Evolutionary conservation across 164 flowering plant species (phyloP), one percentile per base, ranked within the genome.

Genomic region (Chloranthus sessilifolius): DNA sequence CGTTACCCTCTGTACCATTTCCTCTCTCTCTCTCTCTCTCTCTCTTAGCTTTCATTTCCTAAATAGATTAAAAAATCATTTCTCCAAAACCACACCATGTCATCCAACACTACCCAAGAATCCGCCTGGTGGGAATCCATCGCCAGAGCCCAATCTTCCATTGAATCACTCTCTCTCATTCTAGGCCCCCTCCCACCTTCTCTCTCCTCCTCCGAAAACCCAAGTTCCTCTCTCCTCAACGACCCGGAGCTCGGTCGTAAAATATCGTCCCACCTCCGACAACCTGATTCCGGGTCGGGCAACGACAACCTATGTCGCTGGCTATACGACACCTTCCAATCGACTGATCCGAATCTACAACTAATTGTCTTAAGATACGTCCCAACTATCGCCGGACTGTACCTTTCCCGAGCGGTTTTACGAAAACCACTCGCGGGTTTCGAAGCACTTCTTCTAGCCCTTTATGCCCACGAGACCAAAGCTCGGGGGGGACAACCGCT

Each of bases 321-420:
- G 97, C 82, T 90, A 52, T 85, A 90, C 71, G 92, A 90, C 68
- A 80, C 95, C 11, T 87, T 90, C 81, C 95, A 90, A 42, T 66
- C 92, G 52, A 42, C 76, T 27, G 77, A 79, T 47, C 77, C 88
- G 8, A 45, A 45, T n/a, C 84, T 87, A 62, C 85, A 78, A 31
- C 81, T 85, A 27, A 75, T 78, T 40, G 96, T 87, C 52, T 72
- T 87, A 43, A 71, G 85, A 7, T 77, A 70, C 78, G 50, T 84
- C 36, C 98, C 98, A 44, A 60, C 62, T 53, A 60, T 90, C 26
- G 72, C 81, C 19, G 91, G 88, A 21, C 53, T 76, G 23, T 90
- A 90, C 71, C 91, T 90, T 53, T 73, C 85, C 25, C 81, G 91
- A 7, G 73, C 73, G 15, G 52, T 67, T 19, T 68, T 63, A 17